These are phyloP conservation scores for Thelephora aurantiotincta DNA, from an alignment of 768 basidiomycete species.

Conservation along the genomic window DNA sequence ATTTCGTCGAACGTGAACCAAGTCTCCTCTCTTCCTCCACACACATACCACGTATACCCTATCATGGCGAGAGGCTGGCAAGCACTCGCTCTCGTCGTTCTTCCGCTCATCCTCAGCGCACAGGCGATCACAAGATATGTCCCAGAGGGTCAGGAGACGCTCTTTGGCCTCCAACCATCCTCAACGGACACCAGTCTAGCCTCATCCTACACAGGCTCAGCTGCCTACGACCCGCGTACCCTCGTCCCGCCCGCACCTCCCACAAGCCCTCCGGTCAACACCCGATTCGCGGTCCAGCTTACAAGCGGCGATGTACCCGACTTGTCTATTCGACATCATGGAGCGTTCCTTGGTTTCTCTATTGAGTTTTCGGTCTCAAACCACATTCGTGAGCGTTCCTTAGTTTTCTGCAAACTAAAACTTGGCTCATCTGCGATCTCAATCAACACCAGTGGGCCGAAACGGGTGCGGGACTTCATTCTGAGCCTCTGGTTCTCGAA, in stretches of 20 bases:
- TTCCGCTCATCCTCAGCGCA: neutral
- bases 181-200: slow-evolving; percentile 16
- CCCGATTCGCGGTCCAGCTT: slow-evolving; percentile 30
- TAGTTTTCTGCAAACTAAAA: neutral
- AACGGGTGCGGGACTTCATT: slow-evolving; percentile 6
- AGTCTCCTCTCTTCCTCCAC: no score
- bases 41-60: neutral
- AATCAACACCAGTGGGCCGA: slow-evolving; percentile 4
- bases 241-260: slow-evolving; percentile 32
- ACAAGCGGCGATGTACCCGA: slow-evolving; percentile 13
- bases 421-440: neutral
- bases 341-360: slow-evolving; percentile 60
- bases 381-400: slow-evolving; percentile 36
- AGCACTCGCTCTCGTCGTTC: neutral
- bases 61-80: neutral
- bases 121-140: neutral
- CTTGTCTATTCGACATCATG: slow-evolving; percentile 29
- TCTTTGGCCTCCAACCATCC: neutral
- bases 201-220: slow-evolving; percentile 28
- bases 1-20: no score
- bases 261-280: slow-evolving; percentile 28
- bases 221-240: slow-evolving; percentile 38
- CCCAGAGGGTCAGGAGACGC: neutral
- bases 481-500: neutral
- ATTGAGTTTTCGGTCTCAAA: slow-evolving; percentile 62